Percentiles rank a stretch among this genome's conserved stretches.
Conservation (phyloP, 345 rosid species). For the Camelina neglecta region DNA sequence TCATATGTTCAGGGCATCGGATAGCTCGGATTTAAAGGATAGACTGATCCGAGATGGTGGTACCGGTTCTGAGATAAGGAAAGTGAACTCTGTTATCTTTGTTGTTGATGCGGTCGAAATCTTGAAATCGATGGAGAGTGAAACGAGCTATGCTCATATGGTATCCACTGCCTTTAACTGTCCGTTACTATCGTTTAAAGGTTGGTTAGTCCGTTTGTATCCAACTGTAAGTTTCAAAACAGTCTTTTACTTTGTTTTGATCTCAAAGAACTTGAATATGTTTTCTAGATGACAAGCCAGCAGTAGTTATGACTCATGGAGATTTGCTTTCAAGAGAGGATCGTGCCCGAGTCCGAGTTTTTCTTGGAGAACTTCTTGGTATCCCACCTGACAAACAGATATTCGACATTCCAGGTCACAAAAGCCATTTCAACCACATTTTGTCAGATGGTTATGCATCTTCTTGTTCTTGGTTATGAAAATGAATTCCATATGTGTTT, state of each 20-base stretch:
- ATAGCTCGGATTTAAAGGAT: conserved; percentile 50
- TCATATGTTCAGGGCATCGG: conserved; percentile 58
- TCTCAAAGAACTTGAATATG: conserved; percentile 18
- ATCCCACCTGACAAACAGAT: conserved; percentile 72
- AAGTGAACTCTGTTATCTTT: conserved; percentile 71
- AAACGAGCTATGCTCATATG: conserved; percentile 44
- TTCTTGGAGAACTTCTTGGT: conserved; percentile 74
- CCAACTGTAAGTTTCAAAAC: not conserved
- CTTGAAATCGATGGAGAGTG: conserved; percentile 59
- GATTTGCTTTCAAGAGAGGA: conserved; percentile 65
- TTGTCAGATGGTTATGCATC: not conserved
- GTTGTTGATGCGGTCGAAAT: conserved; percentile 65
- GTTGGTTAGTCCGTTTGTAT: conserved; percentile 41
- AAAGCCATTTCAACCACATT: not conserved
- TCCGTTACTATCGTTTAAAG: conserved; percentile 74
- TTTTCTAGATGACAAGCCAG: conserved; percentile 79
- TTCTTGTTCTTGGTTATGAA: conserved; percentile 5
- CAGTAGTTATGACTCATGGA: conserved; percentile 80
- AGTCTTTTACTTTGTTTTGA: not conserved
- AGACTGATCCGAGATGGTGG: conserved; percentile 47
- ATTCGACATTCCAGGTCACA: conserved; percentile 81
- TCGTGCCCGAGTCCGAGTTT: conserved; percentile 56
- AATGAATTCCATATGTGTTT: conserved; percentile 26
- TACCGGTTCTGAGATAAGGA: conserved; percentile 44
- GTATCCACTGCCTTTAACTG: conserved; percentile 52